phyloP scores from a whole-genome alignment of 352 stramenopile genomes.

The Globisporangium nodosum region DNA sequence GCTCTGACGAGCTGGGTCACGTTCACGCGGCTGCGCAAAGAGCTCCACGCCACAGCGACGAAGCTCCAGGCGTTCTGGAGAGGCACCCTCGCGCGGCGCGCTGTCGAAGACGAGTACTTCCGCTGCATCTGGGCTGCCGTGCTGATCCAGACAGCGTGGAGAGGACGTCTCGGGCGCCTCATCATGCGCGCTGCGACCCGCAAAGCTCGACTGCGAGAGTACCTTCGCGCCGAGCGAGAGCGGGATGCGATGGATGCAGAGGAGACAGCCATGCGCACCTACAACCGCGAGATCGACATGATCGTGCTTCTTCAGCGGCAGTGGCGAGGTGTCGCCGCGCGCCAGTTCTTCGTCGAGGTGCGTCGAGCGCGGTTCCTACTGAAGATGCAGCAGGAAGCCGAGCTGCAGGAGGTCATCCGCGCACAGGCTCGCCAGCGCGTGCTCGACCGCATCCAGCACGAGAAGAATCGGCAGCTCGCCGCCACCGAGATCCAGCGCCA shows the following conservation, averaged over 20 bases:
- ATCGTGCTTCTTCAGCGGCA: conserved; percentile 63
- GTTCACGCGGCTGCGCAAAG: conserved; percentile 23
- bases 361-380: conserved; percentile 45
- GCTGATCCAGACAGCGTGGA: conserved; percentile 69
- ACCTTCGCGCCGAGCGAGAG: conserved; percentile 58
- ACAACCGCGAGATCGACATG: conserved; percentile 47
- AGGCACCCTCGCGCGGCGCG: conserved; percentile 30
- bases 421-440: conserved; percentile 41
- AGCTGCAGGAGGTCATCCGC: conserved; percentile 61
- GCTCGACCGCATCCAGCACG: conserved; percentile 40
- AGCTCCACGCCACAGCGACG: conserved; percentile 28
- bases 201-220: conserved; percentile 60
- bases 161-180: conserved; percentile 40
- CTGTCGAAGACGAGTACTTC: conserved; percentile 57
- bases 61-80: conserved; percentile 65
- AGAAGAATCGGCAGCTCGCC: conserved; percentile 36
- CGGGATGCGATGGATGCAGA: conserved; percentile 49
- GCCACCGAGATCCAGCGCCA: conserved; percentile 70
- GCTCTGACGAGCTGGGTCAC: conserved; percentile 45
- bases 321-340: conserved; percentile 64
- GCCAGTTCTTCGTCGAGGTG: conserved; percentile 56
- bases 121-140: conserved; percentile 55
- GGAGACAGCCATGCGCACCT: conserved; percentile 30
- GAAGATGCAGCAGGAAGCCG: conserved; percentile 60
- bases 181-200: conserved; percentile 46